A percentile compares a stretch with the other conserved stretches of the same genome.
These are phyloP conservation scores for Elsinoe arachidis DNA, from an alignment of 2,329 filamentous ascomycete species.

Conservation along the genomic window DNA sequence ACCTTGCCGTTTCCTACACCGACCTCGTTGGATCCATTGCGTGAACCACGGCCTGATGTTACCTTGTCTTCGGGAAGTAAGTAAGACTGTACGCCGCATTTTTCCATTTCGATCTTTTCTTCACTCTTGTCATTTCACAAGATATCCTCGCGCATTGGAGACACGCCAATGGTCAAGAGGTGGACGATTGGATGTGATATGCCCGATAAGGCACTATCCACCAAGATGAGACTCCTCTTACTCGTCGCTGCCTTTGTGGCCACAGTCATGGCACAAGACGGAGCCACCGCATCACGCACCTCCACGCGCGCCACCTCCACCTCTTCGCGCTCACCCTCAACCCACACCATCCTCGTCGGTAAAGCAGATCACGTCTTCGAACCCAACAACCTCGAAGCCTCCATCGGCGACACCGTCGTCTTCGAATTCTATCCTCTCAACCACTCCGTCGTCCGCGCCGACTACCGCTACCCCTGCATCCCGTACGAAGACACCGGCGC, in stretches of 20 bases:
- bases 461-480: slow-evolving; percentile 34
- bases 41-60: slow-evolving; percentile 2
- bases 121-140: not conserved
- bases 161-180: not conserved
- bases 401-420: slow-evolving; percentile 33
- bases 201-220: not conserved
- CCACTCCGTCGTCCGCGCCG: slow-evolving; percentile 36
- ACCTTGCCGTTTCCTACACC: not conserved
- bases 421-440: slow-evolving; percentile 36
- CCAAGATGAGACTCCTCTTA: not conserved
- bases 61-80: not conserved
- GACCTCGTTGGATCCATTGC: slow-evolving; percentile 3
- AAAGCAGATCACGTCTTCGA: slow-evolving; percentile 28
- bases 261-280: not conserved
- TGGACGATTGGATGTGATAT: not conserved
- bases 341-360: slow-evolving; percentile 31
- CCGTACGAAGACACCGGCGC: slow-evolving; percentile 24
- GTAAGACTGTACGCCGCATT: not conserved
- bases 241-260: not conserved
- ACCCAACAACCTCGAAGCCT: slow-evolving; percentile 31
- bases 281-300: not conserved
- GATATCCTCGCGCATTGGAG: not conserved
- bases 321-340: not conserved
- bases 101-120: not conserved
- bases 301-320: not conserved